Conservation (phyloP, 73 alveolate genomes). For the Loxodes magnus region DNA sequence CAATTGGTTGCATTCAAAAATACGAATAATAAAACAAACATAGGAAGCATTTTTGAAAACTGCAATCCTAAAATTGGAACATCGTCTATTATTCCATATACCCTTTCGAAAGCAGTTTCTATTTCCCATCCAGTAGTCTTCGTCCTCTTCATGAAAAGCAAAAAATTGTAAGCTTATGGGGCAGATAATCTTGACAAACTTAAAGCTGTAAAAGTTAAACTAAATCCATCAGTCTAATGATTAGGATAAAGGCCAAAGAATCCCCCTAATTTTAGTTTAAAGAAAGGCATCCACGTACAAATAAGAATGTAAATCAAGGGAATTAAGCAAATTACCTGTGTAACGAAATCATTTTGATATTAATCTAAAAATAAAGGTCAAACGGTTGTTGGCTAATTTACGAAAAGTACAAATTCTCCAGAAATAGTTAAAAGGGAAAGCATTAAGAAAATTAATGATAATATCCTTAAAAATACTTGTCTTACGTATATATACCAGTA, state of each 20-base stretch:
- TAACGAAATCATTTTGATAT: background rate
- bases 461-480: background rate
- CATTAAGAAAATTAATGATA: background rate
- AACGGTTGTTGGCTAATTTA: conserved; percentile 2
- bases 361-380: conserved; percentile 1
- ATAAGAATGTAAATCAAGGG: conserved; percentile 1
- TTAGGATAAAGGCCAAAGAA: conserved; percentile 5
- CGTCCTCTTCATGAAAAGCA: conserved; percentile 5
- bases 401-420: background rate
- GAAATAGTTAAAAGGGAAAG: background rate
- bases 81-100: conserved; percentile 1
- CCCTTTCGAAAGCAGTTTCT: conserved; percentile 7
- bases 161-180: background rate
- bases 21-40: background rate
- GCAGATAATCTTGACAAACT: conserved; percentile 6
- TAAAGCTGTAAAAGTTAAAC: conserved; percentile 5
- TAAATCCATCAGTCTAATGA: background rate
- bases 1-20: background rate
- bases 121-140: too few species aligned
- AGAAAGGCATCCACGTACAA: background rate
- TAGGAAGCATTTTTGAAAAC: conserved; percentile 1
- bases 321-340: background rate
- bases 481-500: background rate
- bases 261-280: conserved; percentile 9
- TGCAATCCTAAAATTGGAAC: conserved; percentile 6